A percentile compares a stretch with the other conserved stretches of the same genome.
Conservation (phyloP, 495 filamentous ascomycete species). For the Trypethelium eluteriae region DNA sequence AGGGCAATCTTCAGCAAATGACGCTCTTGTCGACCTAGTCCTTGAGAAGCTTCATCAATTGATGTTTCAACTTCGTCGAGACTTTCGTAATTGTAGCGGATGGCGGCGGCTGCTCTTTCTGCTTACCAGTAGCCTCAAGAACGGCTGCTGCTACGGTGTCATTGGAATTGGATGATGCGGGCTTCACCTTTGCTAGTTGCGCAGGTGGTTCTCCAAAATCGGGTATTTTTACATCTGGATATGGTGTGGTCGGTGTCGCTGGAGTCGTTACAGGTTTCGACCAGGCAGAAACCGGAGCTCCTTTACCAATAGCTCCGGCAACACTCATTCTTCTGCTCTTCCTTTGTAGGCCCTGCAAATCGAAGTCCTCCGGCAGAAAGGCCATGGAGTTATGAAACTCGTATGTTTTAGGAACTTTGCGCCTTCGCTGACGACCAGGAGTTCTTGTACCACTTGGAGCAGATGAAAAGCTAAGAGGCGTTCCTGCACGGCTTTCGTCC, state of each 20-base stretch:
- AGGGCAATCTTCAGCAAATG: background rate
- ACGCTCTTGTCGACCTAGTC: background rate
- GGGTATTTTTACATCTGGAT: slow-evolving; percentile 6
- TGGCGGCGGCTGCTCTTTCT: background rate
- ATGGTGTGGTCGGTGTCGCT: slow-evolving; percentile 1
- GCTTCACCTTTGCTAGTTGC: background rate
- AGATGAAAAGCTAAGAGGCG: slow-evolving; percentile 6
- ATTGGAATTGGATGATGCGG: background rate
- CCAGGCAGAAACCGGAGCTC: background rate
- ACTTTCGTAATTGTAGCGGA: slow-evolving; percentile 1
- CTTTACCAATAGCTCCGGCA: background rate
- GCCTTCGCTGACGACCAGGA: background rate
- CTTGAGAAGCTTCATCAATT: slow-evolving; percentile 9
- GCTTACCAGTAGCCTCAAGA: background rate
- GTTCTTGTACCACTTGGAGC: background rate
- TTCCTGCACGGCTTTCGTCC: slow-evolving; percentile 2
- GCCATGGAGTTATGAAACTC: slow-evolving; percentile 33
- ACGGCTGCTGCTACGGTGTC: background rate
- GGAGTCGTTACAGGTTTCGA: background rate
- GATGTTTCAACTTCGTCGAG: slow-evolving; percentile 2
- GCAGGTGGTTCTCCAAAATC: background rate
- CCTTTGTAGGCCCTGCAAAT: slow-evolving; percentile 24
- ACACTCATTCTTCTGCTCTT: slow-evolving; percentile 14
- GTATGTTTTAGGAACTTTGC: slow-evolving; percentile 26
- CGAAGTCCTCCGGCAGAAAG: slow-evolving; percentile 38